Evolutionary conservation across 2,329 filamentous ascomycete species (phyloP).

Genomic region (Colletotrichum destructivum): DNA sequence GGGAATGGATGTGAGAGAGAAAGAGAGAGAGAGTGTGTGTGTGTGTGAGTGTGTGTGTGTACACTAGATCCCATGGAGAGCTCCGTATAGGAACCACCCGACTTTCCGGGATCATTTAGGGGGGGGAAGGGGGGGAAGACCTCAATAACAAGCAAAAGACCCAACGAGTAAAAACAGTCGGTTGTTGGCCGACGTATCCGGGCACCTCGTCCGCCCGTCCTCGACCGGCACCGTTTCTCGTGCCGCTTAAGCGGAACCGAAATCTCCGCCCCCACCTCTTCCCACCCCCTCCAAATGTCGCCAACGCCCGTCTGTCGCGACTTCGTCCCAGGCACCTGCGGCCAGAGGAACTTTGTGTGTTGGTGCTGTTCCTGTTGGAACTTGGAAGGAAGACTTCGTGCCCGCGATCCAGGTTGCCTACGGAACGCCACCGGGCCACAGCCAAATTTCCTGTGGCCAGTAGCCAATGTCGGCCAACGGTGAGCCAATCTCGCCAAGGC

Average conservation of each 20-base stretch:
- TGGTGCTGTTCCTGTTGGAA: background rate
- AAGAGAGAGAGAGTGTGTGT: too few relatives aligned
- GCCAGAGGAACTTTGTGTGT: slow-evolving; percentile 9
- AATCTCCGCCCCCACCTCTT: background rate
- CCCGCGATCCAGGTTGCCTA: background rate
- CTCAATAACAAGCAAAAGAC: too few relatives aligned
- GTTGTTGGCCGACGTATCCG: slow-evolving; percentile 28
- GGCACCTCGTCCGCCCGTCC: slow-evolving; percentile 17
- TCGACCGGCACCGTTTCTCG: slow-evolving; percentile 25
- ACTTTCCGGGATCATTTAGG: slow-evolving; percentile 15
- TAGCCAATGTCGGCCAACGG: background rate
- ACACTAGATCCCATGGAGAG: too few relatives aligned
- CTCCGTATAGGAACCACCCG: slow-evolving; percentile 3
- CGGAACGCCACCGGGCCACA: background rate
- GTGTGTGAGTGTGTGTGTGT: too few relatives aligned
- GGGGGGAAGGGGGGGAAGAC: background rate
- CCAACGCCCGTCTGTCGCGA: slow-evolving; percentile 11
- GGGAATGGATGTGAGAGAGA: background rate
- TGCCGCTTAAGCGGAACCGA: slow-evolving; percentile 32
- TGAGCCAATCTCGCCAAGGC: background rate
- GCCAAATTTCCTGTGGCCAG: background rate
- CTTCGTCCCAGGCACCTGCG: slow-evolving; percentile 22
- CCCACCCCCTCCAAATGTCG: background rate
- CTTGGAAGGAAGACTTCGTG: background rate
- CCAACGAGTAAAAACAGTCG: background rate